Conservation (phyloP, 1,284 basidiomycete species). For the Ceratobasidium sp. region DNA sequence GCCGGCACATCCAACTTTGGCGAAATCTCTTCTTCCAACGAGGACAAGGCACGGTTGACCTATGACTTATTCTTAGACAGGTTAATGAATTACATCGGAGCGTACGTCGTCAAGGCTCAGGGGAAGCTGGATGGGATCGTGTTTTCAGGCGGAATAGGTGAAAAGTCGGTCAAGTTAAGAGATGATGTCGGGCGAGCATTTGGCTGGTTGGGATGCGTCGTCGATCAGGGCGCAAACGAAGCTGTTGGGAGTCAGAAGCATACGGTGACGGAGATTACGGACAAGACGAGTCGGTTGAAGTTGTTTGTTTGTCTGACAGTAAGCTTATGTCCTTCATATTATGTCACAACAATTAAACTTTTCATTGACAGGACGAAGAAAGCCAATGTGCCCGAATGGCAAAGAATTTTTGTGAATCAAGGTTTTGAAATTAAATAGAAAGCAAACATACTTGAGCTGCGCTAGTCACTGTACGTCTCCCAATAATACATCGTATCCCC, state of each 20-base stretch:
- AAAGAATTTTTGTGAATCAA: slow-evolving; percentile 39
- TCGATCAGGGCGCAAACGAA: slow-evolving; percentile 66
- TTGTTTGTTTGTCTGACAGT: slow-evolving; percentile 64
- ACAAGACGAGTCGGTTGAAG: slow-evolving; percentile 56
- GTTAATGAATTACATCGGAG: slow-evolving; percentile 77
- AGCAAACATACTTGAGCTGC: slow-evolving; percentile 15
- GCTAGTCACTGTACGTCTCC: not conserved
- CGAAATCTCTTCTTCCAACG: slow-evolving; percentile 63
- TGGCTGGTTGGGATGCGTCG: slow-evolving; percentile 71
- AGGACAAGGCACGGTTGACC: slow-evolving; percentile 60
- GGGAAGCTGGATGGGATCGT: slow-evolving; percentile 81
- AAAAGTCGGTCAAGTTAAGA: slow-evolving; percentile 74
- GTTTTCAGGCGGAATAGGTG: slow-evolving; percentile 90
- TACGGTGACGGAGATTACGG: slow-evolving; percentile 59
- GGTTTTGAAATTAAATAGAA: slow-evolving; percentile 30
- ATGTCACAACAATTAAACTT: not conserved
- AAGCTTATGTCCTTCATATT: slow-evolving; percentile 4
- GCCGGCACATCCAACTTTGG: slow-evolving; percentile 84
- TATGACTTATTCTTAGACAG: slow-evolving; percentile 84
- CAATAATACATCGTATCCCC: slow-evolving; percentile 7
- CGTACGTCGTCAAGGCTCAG: slow-evolving; percentile 80
- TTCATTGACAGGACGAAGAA: slow-evolving; percentile 59
- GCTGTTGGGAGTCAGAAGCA: slow-evolving; percentile 52
- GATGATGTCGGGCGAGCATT: slow-evolving; percentile 69
- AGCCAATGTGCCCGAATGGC: slow-evolving; percentile 54